These are phyloP conservation scores for Dovyalis caffra DNA, from an alignment of 345 rosid genomes.

Conservation along the genomic window DNA sequence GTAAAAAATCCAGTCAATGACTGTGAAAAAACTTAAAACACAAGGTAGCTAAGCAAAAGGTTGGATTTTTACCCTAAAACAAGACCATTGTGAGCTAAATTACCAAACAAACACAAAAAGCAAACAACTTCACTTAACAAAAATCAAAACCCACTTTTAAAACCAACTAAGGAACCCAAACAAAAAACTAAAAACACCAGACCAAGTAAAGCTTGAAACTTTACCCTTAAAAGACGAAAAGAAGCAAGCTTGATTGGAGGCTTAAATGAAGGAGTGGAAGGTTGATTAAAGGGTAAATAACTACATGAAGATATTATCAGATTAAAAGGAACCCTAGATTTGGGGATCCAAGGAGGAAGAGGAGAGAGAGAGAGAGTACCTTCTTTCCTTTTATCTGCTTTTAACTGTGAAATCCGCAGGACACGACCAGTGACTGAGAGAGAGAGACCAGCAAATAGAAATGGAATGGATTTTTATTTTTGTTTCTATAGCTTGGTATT, in stretches of 20 bases:
- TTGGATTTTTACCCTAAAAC: neutral
- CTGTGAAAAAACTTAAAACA: no score
- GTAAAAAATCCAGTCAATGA: neutral
- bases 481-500: slow-evolving; percentile 13
- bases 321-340: slow-evolving; percentile 34
- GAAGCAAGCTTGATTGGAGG: neutral
- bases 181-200: neutral
- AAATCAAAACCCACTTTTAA: neutral
- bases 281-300: neutral
- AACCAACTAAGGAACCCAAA: neutral
- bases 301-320: neutral
- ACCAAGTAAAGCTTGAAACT: neutral
- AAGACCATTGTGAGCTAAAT: neutral
- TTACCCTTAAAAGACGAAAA: neutral
- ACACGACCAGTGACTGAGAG: slow-evolving; percentile 14
- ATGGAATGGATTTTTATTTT: neutral
- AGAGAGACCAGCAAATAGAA: neutral
- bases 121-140: neutral
- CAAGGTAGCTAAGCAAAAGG: no score
- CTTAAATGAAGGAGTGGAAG: neutral
- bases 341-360: slow-evolving; percentile 28
- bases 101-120: neutral
- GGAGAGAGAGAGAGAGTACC: slow-evolving; percentile 22
- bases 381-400: slow-evolving; percentile 12
- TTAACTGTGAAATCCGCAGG: slow-evolving; percentile 20